Percentiles rank a stretch among this genome's conserved stretches.
phyloP scores from a whole-genome alignment of 192 early-diverging fungal species.

The Fimicolochytrium jonesii region DNA sequence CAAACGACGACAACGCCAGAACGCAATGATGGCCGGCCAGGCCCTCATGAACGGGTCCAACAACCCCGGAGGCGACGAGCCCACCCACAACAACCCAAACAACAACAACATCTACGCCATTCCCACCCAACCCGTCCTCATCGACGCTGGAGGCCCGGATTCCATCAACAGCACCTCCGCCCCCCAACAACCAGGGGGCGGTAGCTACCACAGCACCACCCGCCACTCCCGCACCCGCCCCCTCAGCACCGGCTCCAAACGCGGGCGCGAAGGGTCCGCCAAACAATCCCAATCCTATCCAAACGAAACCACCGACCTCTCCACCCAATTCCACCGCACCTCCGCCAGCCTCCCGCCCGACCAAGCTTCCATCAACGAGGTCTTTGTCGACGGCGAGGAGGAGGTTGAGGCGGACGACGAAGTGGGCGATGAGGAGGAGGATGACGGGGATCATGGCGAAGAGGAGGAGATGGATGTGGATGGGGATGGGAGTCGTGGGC shows the following conservation, averaged over 20 bases:
- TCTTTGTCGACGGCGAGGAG: constrained; percentile 11
- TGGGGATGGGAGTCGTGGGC: too few species aligned
- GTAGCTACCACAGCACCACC: neutral
- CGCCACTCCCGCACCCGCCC: neutral
- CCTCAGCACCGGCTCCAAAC: constrained; percentile 2
- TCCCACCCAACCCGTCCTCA: neutral
- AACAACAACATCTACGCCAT: neutral
- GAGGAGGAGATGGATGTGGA: constrained; percentile 22
- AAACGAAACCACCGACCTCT: constrained; percentile 27
- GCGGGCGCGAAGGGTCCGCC: neutral
- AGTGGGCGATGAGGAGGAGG: neutral
- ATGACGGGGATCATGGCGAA: constrained; percentile 29
- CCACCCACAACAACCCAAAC: neutral
- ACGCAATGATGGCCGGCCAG: constrained; percentile 7
- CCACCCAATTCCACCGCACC: constrained; percentile 54
- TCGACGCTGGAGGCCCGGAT: neutral
- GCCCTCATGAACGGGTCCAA: constrained; percentile 1
- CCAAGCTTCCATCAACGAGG: constrained; percentile 38
- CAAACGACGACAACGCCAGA: constrained; percentile 10
- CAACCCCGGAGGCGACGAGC: neutral
- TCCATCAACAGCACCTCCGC: neutral
- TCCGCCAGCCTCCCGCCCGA: neutral
- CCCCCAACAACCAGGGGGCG: too few species aligned
- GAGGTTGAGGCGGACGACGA: neutral
- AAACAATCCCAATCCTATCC: neutral